A percentile compares a stretch with the other conserved stretches of the same genome.
Evolutionary conservation across 108 stramenopile genomes (phyloP).

Genomic region (Parietichytrium sp.): DNA sequence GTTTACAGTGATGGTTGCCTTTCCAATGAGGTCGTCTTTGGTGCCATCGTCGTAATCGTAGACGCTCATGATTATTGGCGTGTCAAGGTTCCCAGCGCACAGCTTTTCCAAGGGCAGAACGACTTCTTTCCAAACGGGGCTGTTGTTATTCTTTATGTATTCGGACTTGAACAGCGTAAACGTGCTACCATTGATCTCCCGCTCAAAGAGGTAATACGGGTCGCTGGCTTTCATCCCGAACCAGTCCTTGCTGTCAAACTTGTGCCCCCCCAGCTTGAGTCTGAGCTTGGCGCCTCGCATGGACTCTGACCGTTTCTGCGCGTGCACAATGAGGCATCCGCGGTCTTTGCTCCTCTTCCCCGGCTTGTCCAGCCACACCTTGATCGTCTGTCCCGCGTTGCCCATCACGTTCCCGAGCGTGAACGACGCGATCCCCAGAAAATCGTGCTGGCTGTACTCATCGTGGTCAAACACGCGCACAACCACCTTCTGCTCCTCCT

Average conservation of each 20-base stretch:
- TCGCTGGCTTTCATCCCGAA: neutral
- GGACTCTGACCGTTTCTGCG: neutral
- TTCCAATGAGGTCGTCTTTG: slow-evolving; percentile 23
- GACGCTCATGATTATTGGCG: neutral
- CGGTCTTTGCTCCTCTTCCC: neutral
- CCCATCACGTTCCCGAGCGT: slow-evolving; percentile 19
- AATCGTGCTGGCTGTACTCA: neutral
- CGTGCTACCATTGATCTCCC: neutral
- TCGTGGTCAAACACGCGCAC: slow-evolving; percentile 32
- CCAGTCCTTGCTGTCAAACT: slow-evolving; percentile 36
- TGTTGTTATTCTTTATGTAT: slow-evolving; percentile 15
- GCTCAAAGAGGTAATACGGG: slow-evolving; percentile 25
- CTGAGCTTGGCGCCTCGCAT: neutral
- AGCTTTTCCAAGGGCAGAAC: neutral
- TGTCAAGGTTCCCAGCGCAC: slow-evolving; percentile 10
- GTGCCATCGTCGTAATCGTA: slow-evolving; percentile 28
- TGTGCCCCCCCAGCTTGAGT: neutral
- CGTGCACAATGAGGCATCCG: neutral
- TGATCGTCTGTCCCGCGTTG: neutral
- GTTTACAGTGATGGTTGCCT: neutral
- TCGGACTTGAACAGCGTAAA: neutral
- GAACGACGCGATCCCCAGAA: neutral
- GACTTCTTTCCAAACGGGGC: neutral
- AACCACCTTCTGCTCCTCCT: neutral
- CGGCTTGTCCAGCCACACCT: neutral